Conservation (phyloP, 1,284 basidiomycete species). For the Meira miltonrushii region DNA sequence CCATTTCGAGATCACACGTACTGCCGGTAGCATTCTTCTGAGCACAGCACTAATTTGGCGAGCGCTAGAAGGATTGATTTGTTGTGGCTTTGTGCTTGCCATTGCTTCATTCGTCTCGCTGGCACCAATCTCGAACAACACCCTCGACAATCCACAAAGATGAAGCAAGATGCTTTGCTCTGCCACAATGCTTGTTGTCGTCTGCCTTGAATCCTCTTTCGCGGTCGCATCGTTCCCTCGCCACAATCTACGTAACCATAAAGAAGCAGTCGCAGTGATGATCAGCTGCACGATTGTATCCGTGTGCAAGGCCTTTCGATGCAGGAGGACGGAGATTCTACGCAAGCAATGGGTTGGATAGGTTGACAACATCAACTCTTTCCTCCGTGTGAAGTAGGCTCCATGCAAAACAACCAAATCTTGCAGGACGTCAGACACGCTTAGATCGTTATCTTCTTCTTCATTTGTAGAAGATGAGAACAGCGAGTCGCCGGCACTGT, state of each 20-base stretch:
- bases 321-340: slow-evolving; percentile 25
- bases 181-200: slow-evolving; percentile 6
- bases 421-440: not conserved
- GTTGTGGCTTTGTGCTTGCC: slow-evolving; percentile 57
- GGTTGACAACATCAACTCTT: not conserved
- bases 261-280: slow-evolving; percentile 37
- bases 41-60: slow-evolving; percentile 68
- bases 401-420: slow-evolving; percentile 33
- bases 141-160: slow-evolving; percentile 66
- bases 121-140: slow-evolving; percentile 66
- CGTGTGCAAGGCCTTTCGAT: slow-evolving; percentile 27
- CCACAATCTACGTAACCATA: slow-evolving; percentile 37
- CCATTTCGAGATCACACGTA: slow-evolving; percentile 87
- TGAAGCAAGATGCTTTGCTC: slow-evolving; percentile 70
- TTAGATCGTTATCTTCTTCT: not conserved
- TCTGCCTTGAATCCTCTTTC: not conserved
- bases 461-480: not conserved
- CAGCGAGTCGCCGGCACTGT: not conserved
- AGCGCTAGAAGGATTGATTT: not conserved
- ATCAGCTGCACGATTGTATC: slow-evolving; percentile 42
- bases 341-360: slow-evolving; percentile 12
- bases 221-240: slow-evolving; percentile 8
- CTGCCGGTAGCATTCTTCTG: slow-evolving; percentile 74
- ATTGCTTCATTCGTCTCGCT: slow-evolving; percentile 56
- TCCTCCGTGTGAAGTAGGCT: slow-evolving; percentile 19